phyloP scores from a whole-genome alignment of 2,329 filamentous ascomycete species.

The Diaporthe humulicola region DNA sequence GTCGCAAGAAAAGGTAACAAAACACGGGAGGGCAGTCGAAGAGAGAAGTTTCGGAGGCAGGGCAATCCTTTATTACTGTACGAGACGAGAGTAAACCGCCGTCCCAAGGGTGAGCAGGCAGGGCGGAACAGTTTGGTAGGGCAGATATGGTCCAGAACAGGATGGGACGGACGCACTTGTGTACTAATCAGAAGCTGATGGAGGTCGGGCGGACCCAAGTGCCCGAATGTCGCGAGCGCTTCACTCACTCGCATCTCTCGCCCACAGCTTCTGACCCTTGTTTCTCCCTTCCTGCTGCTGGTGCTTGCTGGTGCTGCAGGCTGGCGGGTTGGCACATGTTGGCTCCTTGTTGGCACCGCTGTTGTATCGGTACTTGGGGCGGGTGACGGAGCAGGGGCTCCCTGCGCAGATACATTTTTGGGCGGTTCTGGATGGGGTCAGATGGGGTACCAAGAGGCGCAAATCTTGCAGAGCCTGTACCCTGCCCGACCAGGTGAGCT shows the following conservation, averaged over 20 bases:
- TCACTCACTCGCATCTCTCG: not conserved
- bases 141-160: not conserved
- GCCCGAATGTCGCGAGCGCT: slow-evolving; percentile 40
- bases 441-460: slow-evolving; percentile 12
- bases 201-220: slow-evolving; percentile 36
- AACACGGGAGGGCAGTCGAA: not conserved
- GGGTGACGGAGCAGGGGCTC: slow-evolving; percentile 14
- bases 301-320: not conserved
- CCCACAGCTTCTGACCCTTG: not conserved
- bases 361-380: slow-evolving; percentile 31
- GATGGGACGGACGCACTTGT: not conserved
- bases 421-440: slow-evolving; percentile 9
- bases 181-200: slow-evolving; percentile 14
- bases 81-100: not conserved
- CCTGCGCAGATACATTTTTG: slow-evolving; percentile 29
- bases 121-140: not conserved
- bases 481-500: slow-evolving; percentile 2
- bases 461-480: slow-evolving; percentile 20
- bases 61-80: slow-evolving; percentile 31
- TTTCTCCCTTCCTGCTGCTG: not conserved
- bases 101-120: not conserved
- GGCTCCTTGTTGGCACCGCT: slow-evolving; percentile 23
- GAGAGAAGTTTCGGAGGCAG: not conserved
- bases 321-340: slow-evolving; percentile 26
- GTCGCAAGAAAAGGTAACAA: not conserved